These are phyloP conservation scores for Coniochaeta hoffmannii DNA, from an alignment of 2,329 filamentous ascomycete genomes.

Conservation along the genomic window DNA sequence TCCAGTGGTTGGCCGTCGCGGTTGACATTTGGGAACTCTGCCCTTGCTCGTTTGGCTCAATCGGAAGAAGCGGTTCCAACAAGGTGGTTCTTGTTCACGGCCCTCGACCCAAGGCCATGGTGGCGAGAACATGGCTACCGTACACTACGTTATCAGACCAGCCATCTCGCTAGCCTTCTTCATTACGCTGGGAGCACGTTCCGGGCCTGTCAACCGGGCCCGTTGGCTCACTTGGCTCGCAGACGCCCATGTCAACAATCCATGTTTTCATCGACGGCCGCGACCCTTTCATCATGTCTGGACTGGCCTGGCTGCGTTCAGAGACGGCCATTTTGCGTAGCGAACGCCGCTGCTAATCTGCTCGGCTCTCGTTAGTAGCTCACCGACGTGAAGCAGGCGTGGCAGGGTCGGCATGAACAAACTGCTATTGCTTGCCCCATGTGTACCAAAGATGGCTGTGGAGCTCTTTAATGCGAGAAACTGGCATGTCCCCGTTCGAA, in stretches of 20 bases:
- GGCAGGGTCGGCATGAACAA: not conserved
- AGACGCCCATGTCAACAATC: too few species aligned
- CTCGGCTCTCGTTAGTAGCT: too few species aligned
- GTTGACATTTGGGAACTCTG: not conserved
- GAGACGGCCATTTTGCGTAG: not conserved
- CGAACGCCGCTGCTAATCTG: too few species aligned
- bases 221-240: not conserved
- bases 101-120: conserved; percentile 2
- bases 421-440: not conserved
- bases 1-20: not conserved
- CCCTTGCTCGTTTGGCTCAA: not conserved
- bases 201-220: not conserved
- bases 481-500: not conserved
- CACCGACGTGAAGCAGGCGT: too few species aligned
- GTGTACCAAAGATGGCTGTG: not conserved
- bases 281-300: not conserved
- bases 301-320: not conserved
- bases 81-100: not conserved
- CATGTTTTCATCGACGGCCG: not conserved
- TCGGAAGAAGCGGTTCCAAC: not conserved
- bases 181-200: not conserved
- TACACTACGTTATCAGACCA: too few species aligned
- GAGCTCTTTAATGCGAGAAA: not conserved
- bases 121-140: not conserved
- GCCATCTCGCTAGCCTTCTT: not conserved